phyloP scores from a whole-genome alignment of 192 early-diverging fungal species.

The Gorgonomyces haynaldii region DNA sequence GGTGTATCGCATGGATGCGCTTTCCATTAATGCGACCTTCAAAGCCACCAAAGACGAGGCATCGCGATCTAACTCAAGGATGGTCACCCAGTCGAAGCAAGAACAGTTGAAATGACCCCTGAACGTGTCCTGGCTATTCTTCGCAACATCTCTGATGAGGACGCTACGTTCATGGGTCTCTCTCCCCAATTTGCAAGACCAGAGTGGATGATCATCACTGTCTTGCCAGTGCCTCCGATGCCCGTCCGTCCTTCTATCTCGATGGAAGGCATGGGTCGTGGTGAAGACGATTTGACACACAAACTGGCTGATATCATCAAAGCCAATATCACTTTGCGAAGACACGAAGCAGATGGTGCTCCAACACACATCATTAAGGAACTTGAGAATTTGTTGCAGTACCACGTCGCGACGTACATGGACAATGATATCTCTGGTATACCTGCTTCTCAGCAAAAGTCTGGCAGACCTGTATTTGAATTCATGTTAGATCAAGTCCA shows the following conservation, averaged over 20 bases:
- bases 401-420: slow-evolving; percentile 94
- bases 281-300: slow-evolving; percentile 96
- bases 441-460: slow-evolving; percentile 82
- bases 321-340: slow-evolving; percentile 73
- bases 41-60: slow-evolving; percentile 25
- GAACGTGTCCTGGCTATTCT: slow-evolving; percentile 71
- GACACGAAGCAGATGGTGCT: slow-evolving; percentile 73
- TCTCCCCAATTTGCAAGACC: slow-evolving; percentile 84
- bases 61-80: slow-evolving; percentile 11
- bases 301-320: slow-evolving; percentile 89
- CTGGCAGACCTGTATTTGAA: slow-evolving; percentile 66
- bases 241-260: slow-evolving; percentile 92
- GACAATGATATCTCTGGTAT: slow-evolving; percentile 91
- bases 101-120: slow-evolving; percentile 44
- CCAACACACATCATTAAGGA: slow-evolving; percentile 82
- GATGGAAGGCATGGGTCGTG: slow-evolving; percentile 71
- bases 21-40: slow-evolving; percentile 29
- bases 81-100: slow-evolving; percentile 16
- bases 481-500: slow-evolving; percentile 63
- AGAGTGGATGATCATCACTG: slow-evolving; percentile 96
- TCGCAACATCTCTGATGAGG: slow-evolving; percentile 75
- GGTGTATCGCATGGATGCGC: slow-evolving; percentile 63
- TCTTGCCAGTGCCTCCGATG: slow-evolving; percentile 91
- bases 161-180: slow-evolving; percentile 75
- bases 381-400: slow-evolving; percentile 79